A percentile compares a stretch with the other conserved stretches of the same genome.
These are phyloP conservation scores for Ganoderma lingzhi DNA, from an alignment of 1,284 basidiomycete species.

Conservation along the genomic window DNA sequence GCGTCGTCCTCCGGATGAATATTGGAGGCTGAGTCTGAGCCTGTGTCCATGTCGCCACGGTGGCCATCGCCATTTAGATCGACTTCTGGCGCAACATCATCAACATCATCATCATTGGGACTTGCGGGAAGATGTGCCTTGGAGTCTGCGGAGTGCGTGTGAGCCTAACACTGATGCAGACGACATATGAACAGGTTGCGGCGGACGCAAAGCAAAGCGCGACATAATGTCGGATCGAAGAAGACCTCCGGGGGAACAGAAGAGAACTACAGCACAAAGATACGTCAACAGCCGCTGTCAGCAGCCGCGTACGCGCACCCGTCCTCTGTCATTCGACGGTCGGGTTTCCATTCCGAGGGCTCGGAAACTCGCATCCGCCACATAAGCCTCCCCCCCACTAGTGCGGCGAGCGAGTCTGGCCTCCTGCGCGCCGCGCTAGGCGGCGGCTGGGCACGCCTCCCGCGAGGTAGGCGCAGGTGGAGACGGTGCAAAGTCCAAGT, in stretches of 20 bases:
- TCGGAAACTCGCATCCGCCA: constrained; percentile 1
- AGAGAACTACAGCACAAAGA: background rate
- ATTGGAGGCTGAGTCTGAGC: background rate
- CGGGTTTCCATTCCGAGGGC: background rate
- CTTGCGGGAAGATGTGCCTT: constrained; percentile 55
- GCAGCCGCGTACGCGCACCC: background rate
- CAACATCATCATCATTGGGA: background rate
- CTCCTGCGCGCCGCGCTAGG: background rate
- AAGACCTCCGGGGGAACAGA: background rate
- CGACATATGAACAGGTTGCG: background rate
- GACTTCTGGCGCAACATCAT: background rate
- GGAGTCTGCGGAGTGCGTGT: constrained; percentile 52
- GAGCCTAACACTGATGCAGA: background rate
- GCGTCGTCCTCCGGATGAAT: background rate
- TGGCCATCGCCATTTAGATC: background rate
- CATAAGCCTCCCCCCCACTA: background rate
- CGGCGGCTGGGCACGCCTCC: background rate
- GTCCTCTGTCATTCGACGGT: background rate
- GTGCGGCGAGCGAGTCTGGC: background rate
- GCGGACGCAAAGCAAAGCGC: background rate
- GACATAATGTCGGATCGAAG: constrained; percentile 1
- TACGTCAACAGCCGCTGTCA: background rate
- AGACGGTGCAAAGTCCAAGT: background rate
- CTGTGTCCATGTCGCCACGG: no score
- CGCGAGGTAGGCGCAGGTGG: background rate